Evolutionary conservation across 495 filamentous ascomycete species (phyloP), one percentile per base, ranked within the genome.

Genomic region (Alectoria sarmentosa): DNA sequence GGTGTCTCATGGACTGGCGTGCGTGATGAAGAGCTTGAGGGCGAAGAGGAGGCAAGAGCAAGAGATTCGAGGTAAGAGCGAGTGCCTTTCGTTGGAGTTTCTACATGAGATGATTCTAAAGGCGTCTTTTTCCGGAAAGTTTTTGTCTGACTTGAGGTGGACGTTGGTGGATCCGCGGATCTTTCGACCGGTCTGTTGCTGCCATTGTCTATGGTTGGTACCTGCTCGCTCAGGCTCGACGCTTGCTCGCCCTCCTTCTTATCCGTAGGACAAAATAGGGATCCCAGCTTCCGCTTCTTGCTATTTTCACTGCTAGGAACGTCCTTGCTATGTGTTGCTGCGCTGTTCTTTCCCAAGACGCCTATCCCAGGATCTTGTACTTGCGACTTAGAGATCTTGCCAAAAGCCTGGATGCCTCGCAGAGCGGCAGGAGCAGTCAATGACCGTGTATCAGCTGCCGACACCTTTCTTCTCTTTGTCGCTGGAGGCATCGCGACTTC

Each of bases 31-130:
- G 58, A 46, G n/a, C 28, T 61, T 8, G 63, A 32, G 17, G 11
- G 49, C 30, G 63, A 48, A n/a, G 59, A 66, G 17, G 70, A 61
- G n/a, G 62, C 39, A 28, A 72, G 60, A 48, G 54, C 30, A 48
- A 72, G 44, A 21, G 65, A 65, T 46, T 72, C 68, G 46, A 72
- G 59, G 39, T 36, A 58, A 52, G 63, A 68, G 17, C 66, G 63
- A 39, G 68, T 66, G 37, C 68, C 66, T 65, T 70, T 69, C 36
- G 70, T 70, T 30, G 68, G 66, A 32, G 66, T 72, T n/a, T 68
- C 66, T 57, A 23, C 32, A 23, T 49, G 19, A 41, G 4, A 58
- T 19, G 52, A 42, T 46, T 28, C 44, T 42, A 60, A 48, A 21
- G 15, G 26, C 13, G 44, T 10, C 23, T 65, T 63, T 60, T 67